These are phyloP conservation scores for Gastrodia elata DNA, from an alignment of 106 monocot species.

Conservation along the genomic window DNA sequence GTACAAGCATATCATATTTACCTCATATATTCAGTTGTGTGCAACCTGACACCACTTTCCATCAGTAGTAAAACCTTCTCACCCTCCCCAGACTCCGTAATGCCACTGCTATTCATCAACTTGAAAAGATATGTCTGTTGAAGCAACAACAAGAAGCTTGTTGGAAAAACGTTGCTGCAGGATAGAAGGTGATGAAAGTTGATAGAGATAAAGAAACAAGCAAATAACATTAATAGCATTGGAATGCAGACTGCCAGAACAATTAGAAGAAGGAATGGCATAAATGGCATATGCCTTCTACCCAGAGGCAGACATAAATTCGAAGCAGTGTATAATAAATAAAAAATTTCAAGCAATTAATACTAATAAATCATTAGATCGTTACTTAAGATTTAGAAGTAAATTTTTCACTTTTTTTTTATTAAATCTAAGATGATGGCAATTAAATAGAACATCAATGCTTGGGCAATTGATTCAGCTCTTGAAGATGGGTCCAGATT, in stretches of 20 bases:
- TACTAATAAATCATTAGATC: no score
- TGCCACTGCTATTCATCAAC: constrained; percentile 96
- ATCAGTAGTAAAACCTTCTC: constrained; percentile 93
- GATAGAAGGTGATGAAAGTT: neutral
- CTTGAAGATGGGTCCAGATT: no score
- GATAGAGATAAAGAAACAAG: neutral
- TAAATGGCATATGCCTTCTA: neutral
- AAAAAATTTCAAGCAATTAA: no score
- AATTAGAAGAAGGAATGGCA: neutral
- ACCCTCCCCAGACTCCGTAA: constrained; percentile 94
- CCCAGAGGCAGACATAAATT: neutral
- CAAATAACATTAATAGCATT: neutral
- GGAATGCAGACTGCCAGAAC: neutral
- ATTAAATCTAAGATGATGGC: no score
- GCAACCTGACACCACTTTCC: constrained; percentile 92
- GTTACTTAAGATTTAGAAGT: no score
- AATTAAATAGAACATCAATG: no score
- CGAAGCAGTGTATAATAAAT: no score
- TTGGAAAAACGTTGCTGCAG: neutral
- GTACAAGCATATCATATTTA: constrained; percentile 16
- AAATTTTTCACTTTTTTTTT: no score
- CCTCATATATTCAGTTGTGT: constrained; percentile 86
- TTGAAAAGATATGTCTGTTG: constrained; percentile 90
- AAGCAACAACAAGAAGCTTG: neutral
- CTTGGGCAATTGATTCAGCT: no score